Percentiles rank a stretch among this genome's conserved stretches.
These are phyloP conservation scores for Chrysosporium queenslandicum DNA, from an alignment of 2,329 filamentous ascomycete species.

Conservation along the genomic window DNA sequence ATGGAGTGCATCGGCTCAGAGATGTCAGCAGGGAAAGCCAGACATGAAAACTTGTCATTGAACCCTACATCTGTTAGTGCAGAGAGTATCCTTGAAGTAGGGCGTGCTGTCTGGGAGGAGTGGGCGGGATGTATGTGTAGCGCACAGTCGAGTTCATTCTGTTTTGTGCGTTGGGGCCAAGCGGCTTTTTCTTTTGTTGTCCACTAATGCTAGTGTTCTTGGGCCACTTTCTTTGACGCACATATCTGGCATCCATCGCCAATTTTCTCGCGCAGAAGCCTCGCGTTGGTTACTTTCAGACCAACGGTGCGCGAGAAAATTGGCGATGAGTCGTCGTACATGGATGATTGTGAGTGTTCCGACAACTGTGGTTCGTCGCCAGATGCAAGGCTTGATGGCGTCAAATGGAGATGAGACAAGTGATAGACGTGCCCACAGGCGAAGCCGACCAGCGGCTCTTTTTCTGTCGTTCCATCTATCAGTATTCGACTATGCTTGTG, in stretches of 20 bases:
- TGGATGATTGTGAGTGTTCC: neutral
- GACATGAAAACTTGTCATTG: too few relatives aligned
- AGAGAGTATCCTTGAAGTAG: neutral
- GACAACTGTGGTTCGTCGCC: slow-evolving; percentile 15
- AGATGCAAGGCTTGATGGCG: slow-evolving; percentile 18
- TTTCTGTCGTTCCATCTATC: slow-evolving; percentile 33
- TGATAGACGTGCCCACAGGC: slow-evolving; percentile 61
- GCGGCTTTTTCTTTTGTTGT: neutral
- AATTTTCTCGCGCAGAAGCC: slow-evolving; percentile 62
- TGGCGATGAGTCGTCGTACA: slow-evolving; percentile 11
- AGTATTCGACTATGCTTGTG: neutral
- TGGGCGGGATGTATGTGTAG: neutral
- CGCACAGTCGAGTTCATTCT: neutral
- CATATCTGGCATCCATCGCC: slow-evolving; percentile 33
- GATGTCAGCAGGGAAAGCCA: too few relatives aligned
- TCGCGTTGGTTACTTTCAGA: slow-evolving; percentile 77
- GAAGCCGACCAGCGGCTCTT: slow-evolving; percentile 53
- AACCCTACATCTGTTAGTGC: too few relatives aligned
- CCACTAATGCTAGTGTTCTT: neutral
- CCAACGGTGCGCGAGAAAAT: slow-evolving; percentile 52
- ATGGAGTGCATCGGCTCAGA: neutral
- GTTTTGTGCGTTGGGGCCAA: too few relatives aligned
- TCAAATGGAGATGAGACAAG: slow-evolving; percentile 48
- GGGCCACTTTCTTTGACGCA: slow-evolving; percentile 20
- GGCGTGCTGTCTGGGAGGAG: neutral